These are phyloP conservation scores for Trichocladium antarcticum DNA, from an alignment of 495 filamentous ascomycete genomes.

Conservation along the genomic window DNA sequence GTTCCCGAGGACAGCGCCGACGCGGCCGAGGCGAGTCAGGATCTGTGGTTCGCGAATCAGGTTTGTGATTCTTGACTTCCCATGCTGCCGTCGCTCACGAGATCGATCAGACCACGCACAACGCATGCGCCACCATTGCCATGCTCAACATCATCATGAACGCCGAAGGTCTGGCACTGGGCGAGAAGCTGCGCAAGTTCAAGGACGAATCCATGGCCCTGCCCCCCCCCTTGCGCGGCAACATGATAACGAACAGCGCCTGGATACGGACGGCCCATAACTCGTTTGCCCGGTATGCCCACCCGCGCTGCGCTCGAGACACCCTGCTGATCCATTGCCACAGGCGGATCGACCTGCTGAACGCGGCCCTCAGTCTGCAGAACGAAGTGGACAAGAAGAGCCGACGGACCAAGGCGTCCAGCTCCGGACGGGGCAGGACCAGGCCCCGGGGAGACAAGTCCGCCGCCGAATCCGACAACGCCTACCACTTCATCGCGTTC, in stretches of 20 bases:
- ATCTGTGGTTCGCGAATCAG: conserved; percentile 93
- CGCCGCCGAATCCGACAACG: conserved; percentile 27
- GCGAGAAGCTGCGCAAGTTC: conserved; percentile 55
- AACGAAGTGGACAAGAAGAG: conserved; percentile 45
- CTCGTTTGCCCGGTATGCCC: conserved; percentile 58
- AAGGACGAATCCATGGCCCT: conserved; percentile 58
- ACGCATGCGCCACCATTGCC: conserved; percentile 82
- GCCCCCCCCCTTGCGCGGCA: conserved; percentile 60
- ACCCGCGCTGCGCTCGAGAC: not conserved
- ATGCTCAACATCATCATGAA: conserved; percentile 90
- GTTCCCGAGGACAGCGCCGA: conserved; percentile 40
- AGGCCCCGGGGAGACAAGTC: not conserved
- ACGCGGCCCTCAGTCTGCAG: conserved; percentile 59
- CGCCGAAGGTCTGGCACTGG: conserved; percentile 47
- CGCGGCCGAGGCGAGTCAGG: conserved; percentile 40
- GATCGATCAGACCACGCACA: conserved; percentile 52
- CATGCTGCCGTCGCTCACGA: not conserved
- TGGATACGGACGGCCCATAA: conserved; percentile 78
- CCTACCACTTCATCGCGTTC: conserved; percentile 83
- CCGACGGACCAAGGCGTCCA: conserved; percentile 17
- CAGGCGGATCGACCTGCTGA: conserved; percentile 63
- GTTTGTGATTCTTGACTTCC: conserved; percentile 28
- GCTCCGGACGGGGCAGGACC: conserved; percentile 10
- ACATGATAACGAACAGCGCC: conserved; percentile 59
- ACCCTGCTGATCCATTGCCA: conserved; percentile 23